phyloP scores from a whole-genome alignment of 345 rosid species.

The Microthlaspi erraticum region DNA sequence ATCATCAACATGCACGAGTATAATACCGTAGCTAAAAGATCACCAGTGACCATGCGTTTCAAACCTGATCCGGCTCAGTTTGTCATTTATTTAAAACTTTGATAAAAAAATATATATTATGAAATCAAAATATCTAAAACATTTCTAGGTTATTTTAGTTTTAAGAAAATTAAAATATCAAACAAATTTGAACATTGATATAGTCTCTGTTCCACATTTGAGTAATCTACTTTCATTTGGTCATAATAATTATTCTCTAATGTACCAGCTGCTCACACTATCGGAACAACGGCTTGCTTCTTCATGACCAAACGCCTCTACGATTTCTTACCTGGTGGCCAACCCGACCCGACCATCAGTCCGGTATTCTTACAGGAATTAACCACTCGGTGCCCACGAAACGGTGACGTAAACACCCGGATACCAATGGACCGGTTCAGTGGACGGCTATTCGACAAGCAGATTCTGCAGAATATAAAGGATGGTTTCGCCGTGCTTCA shows the following conservation, averaged over 20 bases:
- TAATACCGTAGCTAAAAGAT: background rate
- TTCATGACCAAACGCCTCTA: constrained; percentile 77
- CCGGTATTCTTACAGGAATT: constrained; percentile 54
- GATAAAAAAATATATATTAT: too few relatives aligned
- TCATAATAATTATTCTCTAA: background rate
- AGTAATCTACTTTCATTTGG: background rate
- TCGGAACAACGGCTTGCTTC: constrained; percentile 90
- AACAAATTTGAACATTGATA: background rate
- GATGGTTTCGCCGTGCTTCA: constrained; percentile 75
- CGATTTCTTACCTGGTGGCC: constrained; percentile 52
- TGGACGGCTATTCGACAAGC: constrained; percentile 57
- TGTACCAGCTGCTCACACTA: constrained; percentile 74
- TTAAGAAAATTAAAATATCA: too few relatives aligned
- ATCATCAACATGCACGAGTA: constrained; percentile 15
- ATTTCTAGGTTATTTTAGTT: too few relatives aligned
- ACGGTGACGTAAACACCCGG: constrained; percentile 65
- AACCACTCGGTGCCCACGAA: constrained; percentile 53
- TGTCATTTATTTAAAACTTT: background rate
- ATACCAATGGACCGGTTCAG: constrained; percentile 62
- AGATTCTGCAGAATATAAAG: constrained; percentile 60
- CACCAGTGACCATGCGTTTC: constrained; percentile 1
- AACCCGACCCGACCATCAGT: constrained; percentile 66
- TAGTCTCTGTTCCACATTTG: background rate
- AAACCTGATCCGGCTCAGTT: background rate
- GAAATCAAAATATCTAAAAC: too few relatives aligned